Evolutionary conservation across 352 stramenopile genomes (phyloP).

Genomic region (Globisporangium parvum): DNA sequence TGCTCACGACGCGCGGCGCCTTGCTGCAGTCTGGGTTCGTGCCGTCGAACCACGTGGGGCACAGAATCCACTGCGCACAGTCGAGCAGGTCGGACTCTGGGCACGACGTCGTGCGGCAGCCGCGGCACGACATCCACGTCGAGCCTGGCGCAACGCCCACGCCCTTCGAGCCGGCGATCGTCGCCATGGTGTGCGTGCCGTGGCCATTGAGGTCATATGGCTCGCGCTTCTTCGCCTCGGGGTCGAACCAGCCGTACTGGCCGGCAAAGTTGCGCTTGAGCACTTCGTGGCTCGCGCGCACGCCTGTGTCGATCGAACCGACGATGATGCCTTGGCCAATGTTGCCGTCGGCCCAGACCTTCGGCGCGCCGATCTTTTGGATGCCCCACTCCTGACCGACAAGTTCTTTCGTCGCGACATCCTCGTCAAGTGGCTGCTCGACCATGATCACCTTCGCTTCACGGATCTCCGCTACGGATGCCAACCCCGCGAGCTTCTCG

Average conservation of each 20-base stretch:
- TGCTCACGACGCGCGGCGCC: too few species aligned
- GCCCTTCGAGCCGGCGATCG: conserved; percentile 10
- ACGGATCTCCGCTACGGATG: conserved; percentile 10
- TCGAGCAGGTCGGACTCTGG: conserved; percentile 1
- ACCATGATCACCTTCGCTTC: conserved; percentile 2
- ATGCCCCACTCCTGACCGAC: conserved; percentile 13
- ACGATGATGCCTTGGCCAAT: conserved; percentile 14
- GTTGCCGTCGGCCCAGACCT: conserved; percentile 13
- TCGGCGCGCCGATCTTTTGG: conserved; percentile 10
- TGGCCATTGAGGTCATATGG: conserved; percentile 19
- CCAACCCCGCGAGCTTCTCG: conserved; percentile 10
- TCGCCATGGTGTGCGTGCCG: conserved; percentile 17
- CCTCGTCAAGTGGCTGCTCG: background rate
- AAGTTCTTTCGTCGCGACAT: background rate
- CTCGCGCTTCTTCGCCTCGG: conserved; percentile 9
- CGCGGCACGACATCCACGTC: conserved; percentile 15
- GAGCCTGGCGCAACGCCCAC: conserved; percentile 16
- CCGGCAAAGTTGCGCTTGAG: conserved; percentile 17
- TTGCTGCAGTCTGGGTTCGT: background rate
- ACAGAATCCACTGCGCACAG: conserved; percentile 9
- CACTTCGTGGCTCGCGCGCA: conserved; percentile 14
- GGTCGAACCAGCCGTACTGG: conserved; percentile 17
- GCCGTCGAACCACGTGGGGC: background rate
- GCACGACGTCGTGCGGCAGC: conserved; percentile 12
- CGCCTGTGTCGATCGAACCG: conserved; percentile 17